Conservation (phyloP, 371 early-diverging fungal genomes). For the Apophysomyces trapeziformis region DNA sequence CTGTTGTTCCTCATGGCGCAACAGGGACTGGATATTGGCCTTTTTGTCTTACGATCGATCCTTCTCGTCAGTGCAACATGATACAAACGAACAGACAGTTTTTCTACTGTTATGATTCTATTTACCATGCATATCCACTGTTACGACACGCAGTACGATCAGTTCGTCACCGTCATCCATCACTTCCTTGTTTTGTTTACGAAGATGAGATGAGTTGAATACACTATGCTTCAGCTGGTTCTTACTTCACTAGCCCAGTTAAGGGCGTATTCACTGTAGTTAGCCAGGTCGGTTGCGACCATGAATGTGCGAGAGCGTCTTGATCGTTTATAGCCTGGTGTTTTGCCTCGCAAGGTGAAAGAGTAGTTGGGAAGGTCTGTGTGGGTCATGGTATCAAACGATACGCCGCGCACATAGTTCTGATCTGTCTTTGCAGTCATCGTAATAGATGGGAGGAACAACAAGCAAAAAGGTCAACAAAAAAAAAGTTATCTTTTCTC, state of each 20-base stretch:
- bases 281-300: constrained; percentile 63
- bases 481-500: neutral
- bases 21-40: constrained; percentile 38
- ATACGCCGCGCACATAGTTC: constrained; percentile 58
- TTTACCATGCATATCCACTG: constrained; percentile 48
- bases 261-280: constrained; percentile 64
- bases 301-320: constrained; percentile 59
- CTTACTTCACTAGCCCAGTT: constrained; percentile 60
- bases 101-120: neutral
- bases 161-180: constrained; percentile 69
- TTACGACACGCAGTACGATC: constrained; percentile 53
- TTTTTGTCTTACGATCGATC: constrained; percentile 40
- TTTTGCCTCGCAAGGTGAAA: constrained; percentile 62
- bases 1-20: constrained; percentile 50
- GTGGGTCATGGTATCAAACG: constrained; percentile 64
- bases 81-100: neutral
- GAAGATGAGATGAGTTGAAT: neutral
- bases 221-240: neutral
- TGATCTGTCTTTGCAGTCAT: constrained; percentile 11
- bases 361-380: constrained; percentile 57
- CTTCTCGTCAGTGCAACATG: too few species aligned
- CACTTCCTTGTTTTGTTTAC: constrained; percentile 37
- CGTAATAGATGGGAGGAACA: neutral
- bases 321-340: constrained; percentile 50
- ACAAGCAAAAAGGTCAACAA: neutral